Evolutionary conservation across 192 early-diverging fungal genomes (phyloP), one percentile per base, ranked within the genome.

Genomic region (Backusella australiensis): DNA sequence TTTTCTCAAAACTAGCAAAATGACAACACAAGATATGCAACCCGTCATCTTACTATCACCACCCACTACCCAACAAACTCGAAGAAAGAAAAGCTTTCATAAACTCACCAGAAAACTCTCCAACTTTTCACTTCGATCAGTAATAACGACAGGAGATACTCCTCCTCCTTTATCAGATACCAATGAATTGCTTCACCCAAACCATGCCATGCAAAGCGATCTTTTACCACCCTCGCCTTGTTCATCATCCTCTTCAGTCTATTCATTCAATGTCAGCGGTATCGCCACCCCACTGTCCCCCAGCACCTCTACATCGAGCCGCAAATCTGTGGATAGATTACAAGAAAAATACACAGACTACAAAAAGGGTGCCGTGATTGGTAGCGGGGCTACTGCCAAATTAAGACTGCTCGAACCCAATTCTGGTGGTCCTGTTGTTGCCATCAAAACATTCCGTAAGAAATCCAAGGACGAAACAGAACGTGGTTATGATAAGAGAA

Each of bases 361-460:
- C 26, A 69, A 75, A 72, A 71, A 67, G 36, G 75, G 70, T 0
- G 36, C 35, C 41, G 36, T 14, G 15, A 70, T 99, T 32, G 97
- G 97, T 7, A 88, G 89, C 71, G 97, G 97, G 8, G 94, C 96
- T 1, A 96, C 95, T 7, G 97, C 97, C 0, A 91, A 96, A 6
- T 94, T 99, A 41, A 86, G 93, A 29, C 80, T 97, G 4, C 91
- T 90, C 1, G 90, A 93, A 82, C 21, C 67, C 9, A 17, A 23
- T 3, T 19, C 44, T 1, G 38, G 77, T 80, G 91, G 66, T 86
- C 90, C 79, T 84, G 89, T 72, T 93, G 88, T 83, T 92, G 78
- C 96, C 17, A 90, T 98, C 78, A 98, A 98, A 83, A 93, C 95
- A 73, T 98, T 98, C 85, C 87, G 94, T 71, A 94, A 94, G 77